These are phyloP conservation scores for Platismatia glauca DNA, from an alignment of 495 filamentous ascomycete genomes.

Conservation along the genomic window DNA sequence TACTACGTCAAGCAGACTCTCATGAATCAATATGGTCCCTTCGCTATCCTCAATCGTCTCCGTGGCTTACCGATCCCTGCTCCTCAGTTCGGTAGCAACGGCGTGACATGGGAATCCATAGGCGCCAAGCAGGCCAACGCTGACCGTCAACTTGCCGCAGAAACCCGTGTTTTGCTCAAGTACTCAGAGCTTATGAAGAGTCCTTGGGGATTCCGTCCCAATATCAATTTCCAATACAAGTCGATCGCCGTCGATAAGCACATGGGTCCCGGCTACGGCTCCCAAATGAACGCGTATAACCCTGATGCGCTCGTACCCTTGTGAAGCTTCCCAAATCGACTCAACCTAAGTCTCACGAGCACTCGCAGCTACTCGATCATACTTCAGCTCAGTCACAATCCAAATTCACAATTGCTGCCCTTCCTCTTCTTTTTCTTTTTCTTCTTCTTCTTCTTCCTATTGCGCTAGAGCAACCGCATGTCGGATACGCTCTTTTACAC, in stretches of 20 bases:
- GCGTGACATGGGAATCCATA: conserved; percentile 15
- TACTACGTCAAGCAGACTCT: conserved; percentile 19
- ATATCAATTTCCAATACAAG: conserved; percentile 14
- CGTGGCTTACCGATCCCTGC: conserved; percentile 14
- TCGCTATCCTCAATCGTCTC: conserved; percentile 14
- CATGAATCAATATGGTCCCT: conserved; percentile 19
- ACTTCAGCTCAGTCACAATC: not conserved
- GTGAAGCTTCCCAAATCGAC: not conserved
- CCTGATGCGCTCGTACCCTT: not conserved
- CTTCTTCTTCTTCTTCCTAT: not conserved
- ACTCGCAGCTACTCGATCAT: not conserved
- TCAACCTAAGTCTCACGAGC: not conserved
- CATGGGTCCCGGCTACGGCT: conserved; percentile 16
- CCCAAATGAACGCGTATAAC: conserved; percentile 12
- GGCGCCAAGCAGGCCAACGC: conserved; percentile 16
- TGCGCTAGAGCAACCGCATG: not conserved
- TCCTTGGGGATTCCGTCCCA: conserved; percentile 16
- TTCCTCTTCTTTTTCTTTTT: too few relatives aligned
- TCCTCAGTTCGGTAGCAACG: conserved; percentile 7
- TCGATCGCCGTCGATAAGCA: conserved; percentile 10
- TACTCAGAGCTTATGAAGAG: conserved; percentile 2
- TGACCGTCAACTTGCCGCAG: conserved; percentile 4
- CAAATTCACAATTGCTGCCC: too few relatives aligned
- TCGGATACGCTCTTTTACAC: not conserved
- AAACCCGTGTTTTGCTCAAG: conserved; percentile 15